Evolutionary conservation across 352 stramenopile species (phyloP).

Genomic region (Globisporangium iwayamae): DNA sequence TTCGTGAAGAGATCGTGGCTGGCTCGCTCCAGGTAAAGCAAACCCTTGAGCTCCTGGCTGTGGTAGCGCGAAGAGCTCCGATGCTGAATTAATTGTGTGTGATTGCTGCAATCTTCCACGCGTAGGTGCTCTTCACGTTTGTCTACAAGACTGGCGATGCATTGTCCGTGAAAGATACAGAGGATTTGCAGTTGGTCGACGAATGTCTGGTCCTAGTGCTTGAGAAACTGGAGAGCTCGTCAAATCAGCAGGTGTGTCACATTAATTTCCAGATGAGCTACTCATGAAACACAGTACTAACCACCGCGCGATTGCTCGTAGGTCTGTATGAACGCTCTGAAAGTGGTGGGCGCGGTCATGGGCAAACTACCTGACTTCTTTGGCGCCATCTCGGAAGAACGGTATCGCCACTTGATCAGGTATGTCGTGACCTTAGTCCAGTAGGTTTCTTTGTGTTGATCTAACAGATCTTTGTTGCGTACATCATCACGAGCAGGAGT

Average conservation of each 20-base stretch:
- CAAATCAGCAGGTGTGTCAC: slow-evolving; percentile 18
- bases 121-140: slow-evolving; percentile 17
- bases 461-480: too few relatives aligned
- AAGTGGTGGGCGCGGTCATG: slow-evolving; percentile 52
- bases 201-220: slow-evolving; percentile 8
- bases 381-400: slow-evolving; percentile 16
- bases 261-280: not conserved
- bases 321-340: slow-evolving; percentile 54
- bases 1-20: slow-evolving; percentile 11
- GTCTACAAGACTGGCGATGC: slow-evolving; percentile 15
- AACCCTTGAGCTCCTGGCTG: not conserved
- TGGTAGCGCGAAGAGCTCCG: too few relatives aligned
- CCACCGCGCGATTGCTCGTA: not conserved
- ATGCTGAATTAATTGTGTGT: not conserved
- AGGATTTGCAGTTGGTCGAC: not conserved
- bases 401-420: slow-evolving; percentile 30
- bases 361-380: slow-evolving; percentile 45
- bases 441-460: too few relatives aligned
- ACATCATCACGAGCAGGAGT: slow-evolving; percentile 21
- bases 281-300: not conserved
- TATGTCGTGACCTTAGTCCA: slow-evolving; percentile 9
- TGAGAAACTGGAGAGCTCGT: slow-evolving; percentile 1
- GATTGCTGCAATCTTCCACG: not conserved
- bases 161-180: slow-evolving; percentile 1
- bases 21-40: slow-evolving; percentile 14